Evolutionary conservation across 2,329 filamentous ascomycete genomes (phyloP), one percentile per base, ranked within the genome.

Genomic region (Talaromyces funiculosus): DNA sequence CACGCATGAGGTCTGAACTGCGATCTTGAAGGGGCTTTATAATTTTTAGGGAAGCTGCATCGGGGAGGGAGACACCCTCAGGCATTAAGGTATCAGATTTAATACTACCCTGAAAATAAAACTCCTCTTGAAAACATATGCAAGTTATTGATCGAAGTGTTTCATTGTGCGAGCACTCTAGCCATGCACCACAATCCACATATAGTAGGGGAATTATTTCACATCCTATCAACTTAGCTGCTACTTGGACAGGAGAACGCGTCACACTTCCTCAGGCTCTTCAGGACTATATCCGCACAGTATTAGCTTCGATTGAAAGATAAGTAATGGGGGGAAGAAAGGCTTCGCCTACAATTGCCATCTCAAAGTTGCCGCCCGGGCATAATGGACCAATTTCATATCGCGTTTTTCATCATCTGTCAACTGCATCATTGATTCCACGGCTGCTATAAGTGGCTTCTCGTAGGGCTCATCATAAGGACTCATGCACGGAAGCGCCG

Each of bases 361-460:
- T 64, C 61, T 62, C 61, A 66, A 33, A 49, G 51, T 62, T 53
- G 60, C 64, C 55, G 61, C 57, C 18, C 63, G 61, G 18, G 59
- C 64, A 57, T 60, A 62, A 31, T 57, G 45, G 53, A 68, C 55
- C 61, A 67, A 60, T 54, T 62, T 59, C 31, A 64, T 63, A n/a
- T 62, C 62, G 12, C 60, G 42, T 45, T 64, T 63, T 61, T 70
- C 67, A 18, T 64, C 64, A 26, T 68, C 67, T 18, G 65, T 66
- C 60, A 67, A 54, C 35, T 55, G 40, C 40, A 67, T 53, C 43
- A 60, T 43, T 43, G 63, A 59, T 37, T 60, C 49, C 14, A 63
- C 45, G 16, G 56, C 62, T 54, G 61, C 57, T 49, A 66, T 47
- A 31, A 66, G 59, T 9, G 42, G 59, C 35, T 65, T 61, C 37